Evolutionary conservation across 192 early-diverging fungal genomes (phyloP).

Genomic region (Lobosporangium transversale): DNA sequence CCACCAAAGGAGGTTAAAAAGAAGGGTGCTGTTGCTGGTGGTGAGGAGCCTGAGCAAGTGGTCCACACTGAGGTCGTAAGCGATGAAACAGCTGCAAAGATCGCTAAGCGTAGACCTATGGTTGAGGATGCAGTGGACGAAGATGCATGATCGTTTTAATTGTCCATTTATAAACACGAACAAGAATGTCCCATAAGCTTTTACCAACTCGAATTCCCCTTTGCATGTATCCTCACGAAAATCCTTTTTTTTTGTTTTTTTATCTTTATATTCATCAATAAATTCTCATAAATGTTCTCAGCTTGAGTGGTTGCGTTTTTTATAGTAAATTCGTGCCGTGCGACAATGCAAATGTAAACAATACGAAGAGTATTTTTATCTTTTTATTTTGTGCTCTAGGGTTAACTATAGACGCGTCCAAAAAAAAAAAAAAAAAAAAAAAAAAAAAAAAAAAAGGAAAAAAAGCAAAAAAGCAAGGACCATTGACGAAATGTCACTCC

Average conservation of each 20-base stretch:
- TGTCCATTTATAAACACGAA: no score
- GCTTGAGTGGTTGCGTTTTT: no score
- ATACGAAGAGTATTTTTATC: no score
- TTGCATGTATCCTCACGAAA: no score
- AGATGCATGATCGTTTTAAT: conserved; percentile 25
- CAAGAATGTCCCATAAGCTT: no score
- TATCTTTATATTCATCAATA: no score
- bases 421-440: not conserved
- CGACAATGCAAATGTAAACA: no score
- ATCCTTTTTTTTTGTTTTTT: no score
- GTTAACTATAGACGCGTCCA: not conserved
- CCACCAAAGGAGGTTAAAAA: conserved; percentile 13
- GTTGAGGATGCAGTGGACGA: conserved; percentile 60
- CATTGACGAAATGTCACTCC: no score
- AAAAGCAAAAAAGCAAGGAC: not conserved
- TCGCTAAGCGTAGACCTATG: conserved; percentile 45
- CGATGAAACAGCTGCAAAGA: conserved; percentile 47
- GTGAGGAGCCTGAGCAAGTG: conserved; percentile 16
- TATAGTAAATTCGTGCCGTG: no score
- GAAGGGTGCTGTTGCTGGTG: not conserved
- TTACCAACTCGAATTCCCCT: no score
- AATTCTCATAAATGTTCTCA: no score
- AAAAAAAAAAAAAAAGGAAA: conserved; percentile 1
- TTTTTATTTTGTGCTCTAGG: not conserved
- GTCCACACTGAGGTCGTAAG: conserved; percentile 47